Base-by-base conservation (phyloP, 257 asterid species). In the Solanum piurae region DNA sequence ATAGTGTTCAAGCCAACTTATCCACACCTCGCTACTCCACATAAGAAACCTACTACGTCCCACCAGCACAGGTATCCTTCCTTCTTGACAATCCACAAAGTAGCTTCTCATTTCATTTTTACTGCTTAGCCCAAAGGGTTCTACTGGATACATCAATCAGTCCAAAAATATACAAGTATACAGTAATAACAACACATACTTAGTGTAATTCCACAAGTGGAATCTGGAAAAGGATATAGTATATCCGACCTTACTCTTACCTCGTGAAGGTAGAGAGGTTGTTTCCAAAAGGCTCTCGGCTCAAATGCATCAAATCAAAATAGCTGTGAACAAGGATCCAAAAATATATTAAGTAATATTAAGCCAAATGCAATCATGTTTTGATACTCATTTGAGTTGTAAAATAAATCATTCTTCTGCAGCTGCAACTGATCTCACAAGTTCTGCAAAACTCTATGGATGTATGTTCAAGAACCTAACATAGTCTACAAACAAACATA, bases 401-500 rank as follows among this genome's bases (percentile, higher is more conserved):
- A 44, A 46, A 79, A 46, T 12, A 79, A 16, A 79, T 29, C 85
- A 79, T 46, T 46, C 38, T 79, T 80, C 42, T 27, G 68, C 29
- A 46, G 25, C 2, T 29, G 18, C 38, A 80, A 46, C 68, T 18
- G 18, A 46, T 46, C 10, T 46, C 29, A 80, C 68, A 80, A 80
- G 68, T 80, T 34, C 85, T 80, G 85, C 68, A 80, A 46, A 23
- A 46, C 18, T 14, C 66, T 27, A 27, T 44, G 64, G 18, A 79
- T 31, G 3, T 8, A 71, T 74, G 40, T 80, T 46, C 29, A 85
- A 33, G 87, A 88, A 58, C 72, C 86, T 52, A 87, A 86, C 76
- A 89, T 46, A 80, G 33, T 89, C 84, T 42, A 86, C 85, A 69
- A 79, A 87, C 86, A 74, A n/a, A 64, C 62, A 89, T 91, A 89